phyloP scores from a whole-genome alignment of 164 flowering plant species.

The Magnolia officinalis region DNA sequence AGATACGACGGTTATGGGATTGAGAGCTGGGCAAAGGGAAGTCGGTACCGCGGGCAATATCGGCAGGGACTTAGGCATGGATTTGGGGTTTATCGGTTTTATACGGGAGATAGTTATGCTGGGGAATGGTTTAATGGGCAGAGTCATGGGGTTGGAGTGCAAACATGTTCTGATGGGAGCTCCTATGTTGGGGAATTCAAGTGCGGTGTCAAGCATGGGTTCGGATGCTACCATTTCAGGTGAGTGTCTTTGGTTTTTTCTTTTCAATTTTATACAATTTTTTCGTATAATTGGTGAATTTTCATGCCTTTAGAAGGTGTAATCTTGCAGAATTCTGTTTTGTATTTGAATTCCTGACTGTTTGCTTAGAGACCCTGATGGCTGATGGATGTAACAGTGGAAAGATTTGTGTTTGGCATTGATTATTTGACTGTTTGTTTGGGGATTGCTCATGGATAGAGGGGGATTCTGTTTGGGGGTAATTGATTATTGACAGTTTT shows the following conservation, averaged over 20 bases:
- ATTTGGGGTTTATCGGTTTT: slow-evolving; percentile 73
- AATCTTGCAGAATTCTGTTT: not conserved
- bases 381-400: not conserved
- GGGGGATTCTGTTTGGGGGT: not conserved
- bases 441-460: too few relatives aligned
- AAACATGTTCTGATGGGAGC: slow-evolving; percentile 86
- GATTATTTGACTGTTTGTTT: not conserved
- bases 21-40: slow-evolving; percentile 89
- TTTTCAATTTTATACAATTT: not conserved
- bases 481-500: not conserved
- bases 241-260: slow-evolving; percentile 12
- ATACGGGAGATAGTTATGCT: slow-evolving; percentile 75
- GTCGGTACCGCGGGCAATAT: slow-evolving; percentile 77
- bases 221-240: slow-evolving; percentile 94
- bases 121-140: slow-evolving; percentile 95
- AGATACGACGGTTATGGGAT: slow-evolving; percentile 83
- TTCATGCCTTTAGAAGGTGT: not conserved
- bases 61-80: slow-evolving; percentile 78
- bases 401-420: not conserved
- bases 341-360: not conserved
- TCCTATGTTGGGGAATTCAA: slow-evolving; percentile 80
- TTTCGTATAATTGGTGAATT: not conserved
- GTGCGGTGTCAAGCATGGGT: slow-evolving; percentile 84
- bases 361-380: not conserved
- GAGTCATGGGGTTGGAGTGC: slow-evolving; percentile 82